Evolutionary conservation across 2,329 filamentous ascomycete genomes (phyloP), one percentile per base, ranked within the genome.

Genomic region (Hypoxylon sp.): DNA sequence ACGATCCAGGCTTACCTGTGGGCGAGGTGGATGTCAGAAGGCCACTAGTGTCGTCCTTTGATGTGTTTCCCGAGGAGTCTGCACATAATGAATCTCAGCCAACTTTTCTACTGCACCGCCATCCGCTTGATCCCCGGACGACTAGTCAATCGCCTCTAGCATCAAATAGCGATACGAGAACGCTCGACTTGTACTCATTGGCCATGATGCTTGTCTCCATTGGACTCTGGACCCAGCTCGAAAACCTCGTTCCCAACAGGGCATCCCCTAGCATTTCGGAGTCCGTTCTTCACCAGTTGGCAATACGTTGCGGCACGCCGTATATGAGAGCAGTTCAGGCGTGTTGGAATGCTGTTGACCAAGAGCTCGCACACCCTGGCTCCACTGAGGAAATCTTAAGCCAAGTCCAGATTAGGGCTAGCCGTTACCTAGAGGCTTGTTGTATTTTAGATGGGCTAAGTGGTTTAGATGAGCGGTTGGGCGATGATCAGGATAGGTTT

Each of bases 311-410:
- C 72, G 92, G 92, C 13, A 91, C 89, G 6, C 84, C 92, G 0
- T 95, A 94, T 78, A 91, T 90, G 86, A 91, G 90, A 75, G 92
- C 91, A 0, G 91, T 93, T 1, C 87, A 92, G 75, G 85, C 88
- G 2, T 94, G 92, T 73, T 90, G 91, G 84, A 85, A 85, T 64
- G 90, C 91, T n/a, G 89, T 91, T 2, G 91, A 94, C 55, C 84
- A 88, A 42, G 87, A 89, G 64, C 79, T 89, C 6, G 79, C 81
- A 0, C 86, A 85, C 1, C 78, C 79, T 33, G 77, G 78, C 0
- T 80, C 81, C 3, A 82, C 83, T 2, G 88, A 89, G 58, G 81
- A 85, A 17, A 81, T 90, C 30, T 80, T 86, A 50, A 86, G 80
- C 20, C 84, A 79, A 10, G 82, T 89, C 0, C 87, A 90, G 75